Evolutionary conservation across 805 yeast genomes (phyloP).

Genomic region (Yamadazyma akitaensis): DNA sequence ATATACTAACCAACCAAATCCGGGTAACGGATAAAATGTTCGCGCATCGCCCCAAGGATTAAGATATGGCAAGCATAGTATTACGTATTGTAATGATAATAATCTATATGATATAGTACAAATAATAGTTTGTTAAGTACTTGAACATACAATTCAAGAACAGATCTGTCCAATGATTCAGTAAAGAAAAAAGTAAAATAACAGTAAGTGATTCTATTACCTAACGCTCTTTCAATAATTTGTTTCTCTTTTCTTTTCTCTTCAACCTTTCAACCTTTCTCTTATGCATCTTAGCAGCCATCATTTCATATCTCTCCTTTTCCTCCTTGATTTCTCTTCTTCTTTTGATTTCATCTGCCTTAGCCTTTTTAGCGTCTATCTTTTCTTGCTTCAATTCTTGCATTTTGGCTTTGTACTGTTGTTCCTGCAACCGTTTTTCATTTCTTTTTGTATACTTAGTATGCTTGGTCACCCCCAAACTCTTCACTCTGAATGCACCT

Average conservation of each 20-base stretch:
- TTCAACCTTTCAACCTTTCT: constrained; percentile 88
- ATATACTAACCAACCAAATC: constrained; percentile 16
- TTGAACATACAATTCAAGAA: background rate
- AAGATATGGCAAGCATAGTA: background rate
- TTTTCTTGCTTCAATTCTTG: constrained; percentile 78
- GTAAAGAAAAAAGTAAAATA: too few species aligned
- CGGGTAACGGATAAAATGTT: constrained; percentile 17
- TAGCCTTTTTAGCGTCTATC: constrained; percentile 51
- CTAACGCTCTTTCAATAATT: constrained; percentile 84
- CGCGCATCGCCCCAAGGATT: background rate
- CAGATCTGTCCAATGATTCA: too few species aligned
- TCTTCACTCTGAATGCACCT: constrained; percentile 61
- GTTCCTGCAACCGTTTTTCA: constrained; percentile 61
- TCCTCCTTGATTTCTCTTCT: constrained; percentile 82
- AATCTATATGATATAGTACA: background rate
- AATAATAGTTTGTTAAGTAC: background rate
- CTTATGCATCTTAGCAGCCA: constrained; percentile 86
- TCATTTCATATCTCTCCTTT: constrained; percentile 76
- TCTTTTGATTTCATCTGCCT: constrained; percentile 59
- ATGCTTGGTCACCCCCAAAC: constrained; percentile 51
- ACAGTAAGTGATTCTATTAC: background rate
- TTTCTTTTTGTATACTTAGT: constrained; percentile 64
- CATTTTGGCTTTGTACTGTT: constrained; percentile 64
- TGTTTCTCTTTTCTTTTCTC: constrained; percentile 92
- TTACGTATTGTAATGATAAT: background rate